Conservation (phyloP, 192 early-diverging fungal species). For the Backusella parvicylindrica region DNA sequence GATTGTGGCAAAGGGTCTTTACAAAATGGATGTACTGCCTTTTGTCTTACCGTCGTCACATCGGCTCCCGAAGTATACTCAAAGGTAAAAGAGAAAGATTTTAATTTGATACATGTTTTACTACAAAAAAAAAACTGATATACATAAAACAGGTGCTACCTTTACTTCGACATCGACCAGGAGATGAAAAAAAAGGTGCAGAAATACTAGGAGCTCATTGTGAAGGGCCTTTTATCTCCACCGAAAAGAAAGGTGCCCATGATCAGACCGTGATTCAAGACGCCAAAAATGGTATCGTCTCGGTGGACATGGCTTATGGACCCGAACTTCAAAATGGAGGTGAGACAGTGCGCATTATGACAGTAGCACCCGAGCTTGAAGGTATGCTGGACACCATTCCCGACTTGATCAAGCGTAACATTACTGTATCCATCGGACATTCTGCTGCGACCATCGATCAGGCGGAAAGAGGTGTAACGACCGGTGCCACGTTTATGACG, state of each 20-base stretch:
- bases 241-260: constrained; percentile 74
- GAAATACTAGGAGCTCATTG: constrained; percentile 69
- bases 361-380: constrained; percentile 75
- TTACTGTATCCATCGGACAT: constrained; percentile 67
- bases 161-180: constrained; percentile 59
- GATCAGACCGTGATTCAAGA: constrained; percentile 44
- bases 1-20: constrained; percentile 73
- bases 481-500: constrained; percentile 71
- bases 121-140: neutral
- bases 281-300: constrained; percentile 55
- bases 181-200: constrained; percentile 58
- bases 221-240: constrained; percentile 62
- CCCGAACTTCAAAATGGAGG: constrained; percentile 39
- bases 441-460: constrained; percentile 61
- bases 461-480: constrained; percentile 56
- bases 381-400: constrained; percentile 66
- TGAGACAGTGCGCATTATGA: constrained; percentile 62
- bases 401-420: constrained; percentile 56
- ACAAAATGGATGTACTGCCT: constrained; percentile 76
- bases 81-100: constrained; percentile 50
- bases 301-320: constrained; percentile 73
- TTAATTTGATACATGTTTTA: no score
- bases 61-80: constrained; percentile 70
- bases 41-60: constrained; percentile 77
- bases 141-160: constrained; percentile 45